Conservation (phyloP, 768 basidiomycete species). For the Tricholoma sp. region DNA sequence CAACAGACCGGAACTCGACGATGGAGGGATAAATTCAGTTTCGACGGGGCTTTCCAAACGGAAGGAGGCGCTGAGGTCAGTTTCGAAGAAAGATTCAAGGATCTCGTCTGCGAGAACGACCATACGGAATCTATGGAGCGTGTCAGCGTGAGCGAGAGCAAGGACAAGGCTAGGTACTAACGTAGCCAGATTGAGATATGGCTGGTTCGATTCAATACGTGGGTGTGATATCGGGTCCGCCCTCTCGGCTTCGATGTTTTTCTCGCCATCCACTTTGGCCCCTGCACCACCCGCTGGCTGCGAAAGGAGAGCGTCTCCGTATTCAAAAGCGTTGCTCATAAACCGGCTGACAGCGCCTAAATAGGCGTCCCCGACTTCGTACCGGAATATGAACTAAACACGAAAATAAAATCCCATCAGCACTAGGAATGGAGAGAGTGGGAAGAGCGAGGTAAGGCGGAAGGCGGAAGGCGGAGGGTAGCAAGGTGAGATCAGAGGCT, state of each 20-base stretch:
- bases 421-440: neutral
- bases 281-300: slow-evolving; percentile 25
- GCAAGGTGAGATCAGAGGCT: no score
- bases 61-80: slow-evolving; percentile 87
- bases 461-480: no score
- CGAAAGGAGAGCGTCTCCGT: slow-evolving; percentile 88
- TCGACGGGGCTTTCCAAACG: slow-evolving; percentile 67
- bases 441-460: neutral
- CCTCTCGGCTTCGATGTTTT: slow-evolving; percentile 3
- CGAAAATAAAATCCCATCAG: neutral
- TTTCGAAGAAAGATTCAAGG: slow-evolving; percentile 94
- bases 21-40: slow-evolving; percentile 48
- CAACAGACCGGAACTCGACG: slow-evolving; percentile 54
- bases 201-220: slow-evolving; percentile 68
- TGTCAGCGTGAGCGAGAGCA: neutral
- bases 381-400: slow-evolving; percentile 92
- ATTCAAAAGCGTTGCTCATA: slow-evolving; percentile 98
- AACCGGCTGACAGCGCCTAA: slow-evolving; percentile 94
- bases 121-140: slow-evolving; percentile 83
- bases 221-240: slow-evolving; percentile 33
- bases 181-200: slow-evolving; percentile 91
- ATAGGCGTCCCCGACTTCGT: slow-evolving; percentile 94
- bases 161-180: slow-evolving; percentile 25
- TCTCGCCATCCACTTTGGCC: slow-evolving; percentile 16
- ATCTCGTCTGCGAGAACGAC: slow-evolving; percentile 96